Evolutionary conservation across 192 early-diverging fungal genomes (phyloP), one percentile per base, ranked within the genome.

Genomic region (Dissophora globulifera): DNA sequence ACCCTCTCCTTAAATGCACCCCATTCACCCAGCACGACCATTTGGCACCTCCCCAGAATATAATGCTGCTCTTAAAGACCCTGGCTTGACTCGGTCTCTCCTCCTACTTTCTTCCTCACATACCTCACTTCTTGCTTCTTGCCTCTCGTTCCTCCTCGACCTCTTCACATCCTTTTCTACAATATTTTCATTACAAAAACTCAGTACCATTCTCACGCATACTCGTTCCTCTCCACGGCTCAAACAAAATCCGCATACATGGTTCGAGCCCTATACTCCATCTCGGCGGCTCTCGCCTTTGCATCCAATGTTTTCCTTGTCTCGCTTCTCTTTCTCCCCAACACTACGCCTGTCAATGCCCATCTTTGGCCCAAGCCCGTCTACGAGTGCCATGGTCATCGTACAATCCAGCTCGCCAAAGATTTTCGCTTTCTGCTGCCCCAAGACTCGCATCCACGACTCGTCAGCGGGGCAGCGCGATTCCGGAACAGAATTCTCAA

Each of bases 291-390:
- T 4, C 23, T 76, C 1, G 55, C 72, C 2, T 25, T 76, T 1
- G 64, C 58, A 25, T 76, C 72, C 43, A 76, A 76, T 16, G 72
- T 40, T 19, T 76, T 76, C 40, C 52, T 76, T 3, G 17, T 76
- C 29, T 76, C 72, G 8, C 26, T 76, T 1, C 45, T 67, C 38
- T 13, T 76, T 35, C 41, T 57, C 13, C 72, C 72, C 1, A 52
- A 76, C 43, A 56, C 43, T 11, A 13, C 42, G 4, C 62, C 72
- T 4, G 62, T 61, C 20, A 12, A 49, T 7, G 72, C 51, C 11
- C 58, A 76, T 31, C 42, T 67, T 9, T 76, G 72, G 72, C 72
- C 72, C 6, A 76, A 76, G 27, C 72, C 72, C 10, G 35, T 51
- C 1, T 23, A 55, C 4, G 46, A 40, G 25, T 76, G 64, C 20